A percentile compares a stretch with the other conserved stretches of the same genome.
These are phyloP conservation scores for Chlorella ohadii DNA, from an alignment of 139 green algal species.

Conservation along the genomic window DNA sequence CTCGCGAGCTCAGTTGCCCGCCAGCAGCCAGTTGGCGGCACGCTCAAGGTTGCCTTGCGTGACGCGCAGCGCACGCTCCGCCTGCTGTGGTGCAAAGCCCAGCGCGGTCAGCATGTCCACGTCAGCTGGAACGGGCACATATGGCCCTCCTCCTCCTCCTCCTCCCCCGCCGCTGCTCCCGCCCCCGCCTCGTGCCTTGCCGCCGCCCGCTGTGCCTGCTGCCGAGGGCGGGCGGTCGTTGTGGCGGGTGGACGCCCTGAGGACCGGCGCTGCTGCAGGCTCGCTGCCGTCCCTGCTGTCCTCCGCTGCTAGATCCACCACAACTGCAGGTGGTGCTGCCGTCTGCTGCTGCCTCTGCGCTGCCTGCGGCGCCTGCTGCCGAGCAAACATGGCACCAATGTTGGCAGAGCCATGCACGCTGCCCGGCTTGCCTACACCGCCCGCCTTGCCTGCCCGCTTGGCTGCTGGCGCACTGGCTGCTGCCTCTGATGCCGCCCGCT, in stretches of 20 bases:
- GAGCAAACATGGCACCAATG: too few species aligned
- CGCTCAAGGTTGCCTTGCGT: conserved; percentile 50
- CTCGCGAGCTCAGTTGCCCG: conserved; percentile 11
- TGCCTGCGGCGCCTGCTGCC: background rate
- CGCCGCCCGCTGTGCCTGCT: background rate
- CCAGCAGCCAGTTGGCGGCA: conserved; percentile 53
- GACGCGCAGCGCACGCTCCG: conserved; percentile 47
- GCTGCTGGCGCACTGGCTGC: background rate
- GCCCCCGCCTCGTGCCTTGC: too few species aligned
- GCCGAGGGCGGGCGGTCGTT: background rate
- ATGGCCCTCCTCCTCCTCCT: too few species aligned
- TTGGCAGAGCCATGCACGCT: background rate
- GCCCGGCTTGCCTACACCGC: conserved; percentile 2
- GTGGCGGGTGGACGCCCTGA: background rate
- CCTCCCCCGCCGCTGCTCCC: background rate
- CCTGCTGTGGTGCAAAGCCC: conserved; percentile 52
- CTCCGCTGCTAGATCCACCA: conserved; percentile 16
- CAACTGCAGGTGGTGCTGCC: background rate
- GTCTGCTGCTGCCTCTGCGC: background rate
- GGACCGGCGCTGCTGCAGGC: background rate
- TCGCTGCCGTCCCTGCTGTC: background rate
- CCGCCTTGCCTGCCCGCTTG: background rate
- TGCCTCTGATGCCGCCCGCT: background rate
- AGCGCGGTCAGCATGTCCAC: conserved; percentile 40
- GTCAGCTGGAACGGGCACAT: background rate